phyloP scores from a whole-genome alignment of 305 asterid genomes.

The Stenogyne calaminthoides region DNA sequence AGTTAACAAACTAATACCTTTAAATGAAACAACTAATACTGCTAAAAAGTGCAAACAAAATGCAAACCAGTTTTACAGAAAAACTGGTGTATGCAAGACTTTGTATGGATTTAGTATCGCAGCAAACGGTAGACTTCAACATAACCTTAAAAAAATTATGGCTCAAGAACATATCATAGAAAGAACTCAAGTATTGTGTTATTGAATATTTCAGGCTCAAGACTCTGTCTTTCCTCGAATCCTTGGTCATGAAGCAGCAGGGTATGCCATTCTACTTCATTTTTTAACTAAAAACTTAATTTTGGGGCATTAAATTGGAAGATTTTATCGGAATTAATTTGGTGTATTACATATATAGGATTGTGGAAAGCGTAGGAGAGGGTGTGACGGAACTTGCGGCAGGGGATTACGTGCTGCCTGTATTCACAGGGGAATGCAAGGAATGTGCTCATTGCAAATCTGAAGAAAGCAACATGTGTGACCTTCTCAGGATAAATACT shows the following conservation, averaged over 20 bases:
- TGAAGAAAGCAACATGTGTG: conserved; percentile 65
- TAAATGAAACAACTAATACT: no score
- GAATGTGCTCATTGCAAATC: conserved; percentile 67
- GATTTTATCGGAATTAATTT: background rate
- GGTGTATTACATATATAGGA: conserved; percentile 26
- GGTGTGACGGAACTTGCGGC: conserved; percentile 52
- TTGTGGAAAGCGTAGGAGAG: conserved; percentile 71
- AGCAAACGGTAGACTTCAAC: background rate
- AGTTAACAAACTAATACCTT: no score
- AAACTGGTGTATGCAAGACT: background rate
- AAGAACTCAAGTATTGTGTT: background rate
- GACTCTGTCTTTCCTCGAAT: conserved; percentile 62
- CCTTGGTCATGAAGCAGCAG: conserved; percentile 67
- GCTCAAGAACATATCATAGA: no score
- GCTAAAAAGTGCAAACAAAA: no score
- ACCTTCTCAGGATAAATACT: conserved; percentile 56
- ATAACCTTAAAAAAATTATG: background rate
- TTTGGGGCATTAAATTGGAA: background rate
- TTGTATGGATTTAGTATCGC: background rate
- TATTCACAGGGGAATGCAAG: conserved; percentile 73
- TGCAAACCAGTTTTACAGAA: no score
- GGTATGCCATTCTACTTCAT: conserved; percentile 38
- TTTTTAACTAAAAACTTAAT: background rate
- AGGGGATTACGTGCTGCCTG: conserved; percentile 69
- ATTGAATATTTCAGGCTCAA: conserved; percentile 48